phyloP scores from a whole-genome alignment of 257 asterid species.

The Gentiana dahurica region DNA sequence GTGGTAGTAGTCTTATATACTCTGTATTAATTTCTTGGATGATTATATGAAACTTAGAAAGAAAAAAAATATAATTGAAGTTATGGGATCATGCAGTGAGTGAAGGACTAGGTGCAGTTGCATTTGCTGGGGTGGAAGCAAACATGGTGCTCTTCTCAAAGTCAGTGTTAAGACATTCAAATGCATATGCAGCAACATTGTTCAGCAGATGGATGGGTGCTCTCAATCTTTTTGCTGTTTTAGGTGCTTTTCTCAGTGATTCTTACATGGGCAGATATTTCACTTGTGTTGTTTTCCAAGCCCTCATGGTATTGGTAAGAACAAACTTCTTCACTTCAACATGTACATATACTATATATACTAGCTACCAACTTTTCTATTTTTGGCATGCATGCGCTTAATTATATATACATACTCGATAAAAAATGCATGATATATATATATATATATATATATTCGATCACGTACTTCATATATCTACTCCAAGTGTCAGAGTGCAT shows the following conservation, averaged over 20 bases:
- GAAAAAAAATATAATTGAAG: too few relatives aligned
- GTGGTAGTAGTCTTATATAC: too few relatives aligned
- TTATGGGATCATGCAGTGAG: conserved; percentile 26
- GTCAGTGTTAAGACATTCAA: conserved; percentile 58
- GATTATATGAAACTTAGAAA: too few relatives aligned
- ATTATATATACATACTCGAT: too few relatives aligned
- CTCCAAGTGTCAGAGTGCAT: too few relatives aligned
- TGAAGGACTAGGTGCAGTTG: conserved; percentile 77
- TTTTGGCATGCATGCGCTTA: too few relatives aligned
- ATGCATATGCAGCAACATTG: conserved; percentile 62
- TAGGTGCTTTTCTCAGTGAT: conserved; percentile 83
- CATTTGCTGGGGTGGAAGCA: conserved; percentile 74
- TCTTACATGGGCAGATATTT: conserved; percentile 71
- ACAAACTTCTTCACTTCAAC: neutral
- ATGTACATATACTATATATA: neutral
- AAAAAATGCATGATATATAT: too few relatives aligned
- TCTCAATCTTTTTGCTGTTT: conserved; percentile 56
- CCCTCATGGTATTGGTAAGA: conserved; percentile 59
- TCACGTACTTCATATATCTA: too few relatives aligned
- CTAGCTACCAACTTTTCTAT: too few relatives aligned
- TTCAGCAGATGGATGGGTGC: conserved; percentile 83
- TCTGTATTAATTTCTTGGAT: too few relatives aligned
- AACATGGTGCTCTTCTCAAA: conserved; percentile 76
- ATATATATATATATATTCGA: too few relatives aligned
- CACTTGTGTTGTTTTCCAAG: conserved; percentile 64